phyloP scores from a whole-genome alignment of 345 rosid species.

The Euphorbia pulcherrima region DNA sequence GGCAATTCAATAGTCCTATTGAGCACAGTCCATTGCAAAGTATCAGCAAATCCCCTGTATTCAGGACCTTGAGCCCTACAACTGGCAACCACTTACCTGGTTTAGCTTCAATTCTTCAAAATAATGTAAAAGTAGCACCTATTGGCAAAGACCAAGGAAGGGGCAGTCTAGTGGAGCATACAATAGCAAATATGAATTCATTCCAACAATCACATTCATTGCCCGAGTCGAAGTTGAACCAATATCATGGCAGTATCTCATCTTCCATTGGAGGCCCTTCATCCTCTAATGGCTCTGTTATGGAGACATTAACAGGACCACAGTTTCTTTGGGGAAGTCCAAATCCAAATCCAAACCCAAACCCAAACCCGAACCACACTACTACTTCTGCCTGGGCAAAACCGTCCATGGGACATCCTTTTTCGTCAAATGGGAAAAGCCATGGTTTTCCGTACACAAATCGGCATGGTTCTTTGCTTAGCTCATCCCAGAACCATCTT shows the following conservation, averaged over 20 bases:
- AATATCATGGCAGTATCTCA: slow-evolving; percentile 16
- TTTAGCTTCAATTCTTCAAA: slow-evolving; percentile 81
- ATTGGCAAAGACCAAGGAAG: slow-evolving; percentile 70
- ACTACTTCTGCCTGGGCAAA: slow-evolving; percentile 59
- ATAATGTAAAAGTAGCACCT: slow-evolving; percentile 60
- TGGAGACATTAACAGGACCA: slow-evolving; percentile 77
- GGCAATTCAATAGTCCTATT: slow-evolving; percentile 59
- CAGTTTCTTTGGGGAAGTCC: slow-evolving; percentile 93
- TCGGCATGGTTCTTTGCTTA: slow-evolving; percentile 50
- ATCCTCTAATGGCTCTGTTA: slow-evolving; percentile 45
- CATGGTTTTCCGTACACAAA: slow-evolving; percentile 50
- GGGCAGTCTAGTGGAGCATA: slow-evolving; percentile 44
- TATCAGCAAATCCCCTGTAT: slow-evolving; percentile 57
- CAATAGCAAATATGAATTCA: slow-evolving; percentile 39
- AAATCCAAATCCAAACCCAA: slow-evolving; percentile 49
- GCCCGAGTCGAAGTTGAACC: slow-evolving; percentile 29
- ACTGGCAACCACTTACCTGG: slow-evolving; percentile 59
- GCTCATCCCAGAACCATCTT: slow-evolving; percentile 56
- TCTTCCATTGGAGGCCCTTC: slow-evolving; percentile 50
- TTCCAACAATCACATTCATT: slow-evolving; percentile 37
- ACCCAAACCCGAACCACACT: slow-evolving; percentile 46
- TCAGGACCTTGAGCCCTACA: slow-evolving; percentile 48
- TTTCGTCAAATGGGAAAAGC: slow-evolving; percentile 42
- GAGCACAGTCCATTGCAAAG: slow-evolving; percentile 57
- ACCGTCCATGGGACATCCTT: slow-evolving; percentile 46